Evolutionary conservation across 2,329 filamentous ascomycete genomes (phyloP), one percentile per base, ranked within the genome.

Genomic region (Cladosporium sp.): DNA sequence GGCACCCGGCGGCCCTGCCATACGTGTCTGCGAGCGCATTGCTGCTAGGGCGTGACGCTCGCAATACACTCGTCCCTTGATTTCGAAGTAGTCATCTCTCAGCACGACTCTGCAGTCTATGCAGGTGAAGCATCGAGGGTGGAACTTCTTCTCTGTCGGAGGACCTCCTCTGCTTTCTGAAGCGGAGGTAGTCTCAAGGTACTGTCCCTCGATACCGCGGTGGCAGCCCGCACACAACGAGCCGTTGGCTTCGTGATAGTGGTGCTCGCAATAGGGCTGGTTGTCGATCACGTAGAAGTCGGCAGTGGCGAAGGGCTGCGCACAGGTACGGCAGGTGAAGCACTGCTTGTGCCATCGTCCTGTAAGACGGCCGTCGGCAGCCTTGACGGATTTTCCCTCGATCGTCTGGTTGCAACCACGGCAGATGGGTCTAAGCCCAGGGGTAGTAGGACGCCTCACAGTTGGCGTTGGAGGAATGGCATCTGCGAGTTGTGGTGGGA

Each of bases 331-430:
- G 79, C 94, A 99, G 10, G 93, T 89, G 70, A 99, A 97, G 72
- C 93, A 99, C 4, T 88, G 83, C 72, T 95, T 96, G 79, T 99
- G 94, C 73, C 96, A 99, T 62, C 91, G 87, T 9, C 94, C 94
- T 0, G 90, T 96, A 22, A 99, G 79, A 22, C 92, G 87, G 15
- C 94, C 94, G 66, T 97, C 94, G 0, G 91, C 91, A 13, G 91
- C 96, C 34, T 93, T 96, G 58, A 99, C 86, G 1, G 91, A 96
- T 75, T 97, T 97, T 19, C 91, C 93, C 44, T 85, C 83, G 66
- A 99, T 97, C 6, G 81, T 77, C 45, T 88, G 78, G 3, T 83
- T 80, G 72, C 94, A 99, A 1, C 90, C 89, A 67, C 91, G 90
- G 77, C 94, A 99, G 61, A 84, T 84, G 2, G 90, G 90, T 57